These are phyloP conservation scores for Sideroxylon spinosum DNA, from an alignment of 179 eudicot genomes.

Conservation along the genomic window DNA sequence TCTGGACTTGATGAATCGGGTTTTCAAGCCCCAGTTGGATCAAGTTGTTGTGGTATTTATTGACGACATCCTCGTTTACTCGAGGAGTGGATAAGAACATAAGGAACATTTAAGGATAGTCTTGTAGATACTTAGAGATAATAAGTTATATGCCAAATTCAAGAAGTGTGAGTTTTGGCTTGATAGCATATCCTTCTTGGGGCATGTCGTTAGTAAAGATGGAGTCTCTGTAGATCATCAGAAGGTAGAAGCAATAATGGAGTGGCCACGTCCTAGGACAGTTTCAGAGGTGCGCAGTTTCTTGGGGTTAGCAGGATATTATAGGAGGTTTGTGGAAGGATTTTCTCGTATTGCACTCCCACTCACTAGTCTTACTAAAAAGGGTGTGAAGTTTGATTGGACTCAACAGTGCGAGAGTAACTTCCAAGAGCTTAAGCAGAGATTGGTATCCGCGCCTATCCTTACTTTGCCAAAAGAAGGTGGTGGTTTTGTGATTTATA, in stretches of 20 bases:
- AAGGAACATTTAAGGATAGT: too few relatives aligned
- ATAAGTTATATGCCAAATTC: too few relatives aligned
- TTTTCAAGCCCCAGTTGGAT: too few relatives aligned
- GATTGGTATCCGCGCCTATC: too few relatives aligned
- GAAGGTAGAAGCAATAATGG: neutral
- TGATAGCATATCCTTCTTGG: neutral
- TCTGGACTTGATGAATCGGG: too few relatives aligned
- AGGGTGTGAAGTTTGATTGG: neutral
- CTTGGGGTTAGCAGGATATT: neutral
- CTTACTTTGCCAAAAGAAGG: neutral
- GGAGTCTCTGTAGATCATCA: neutral
- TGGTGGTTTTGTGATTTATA: neutral
- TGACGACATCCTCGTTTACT: too few relatives aligned
- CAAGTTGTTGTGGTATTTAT: too few relatives aligned
- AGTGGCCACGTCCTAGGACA: neutral
- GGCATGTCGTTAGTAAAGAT: neutral
- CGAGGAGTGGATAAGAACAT: too few relatives aligned
- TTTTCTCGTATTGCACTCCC: neutral
- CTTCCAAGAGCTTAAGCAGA: constrained; percentile 1
- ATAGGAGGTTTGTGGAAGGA: neutral
- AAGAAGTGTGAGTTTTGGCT: neutral
- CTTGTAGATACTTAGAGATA: too few relatives aligned
- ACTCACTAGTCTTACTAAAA: neutral
- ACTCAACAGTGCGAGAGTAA: neutral
- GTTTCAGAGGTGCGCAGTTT: neutral